Base-by-base conservation (phyloP, 2,329 filamentous ascomycete species). In the Basipetospora chlamydospora region DNA sequence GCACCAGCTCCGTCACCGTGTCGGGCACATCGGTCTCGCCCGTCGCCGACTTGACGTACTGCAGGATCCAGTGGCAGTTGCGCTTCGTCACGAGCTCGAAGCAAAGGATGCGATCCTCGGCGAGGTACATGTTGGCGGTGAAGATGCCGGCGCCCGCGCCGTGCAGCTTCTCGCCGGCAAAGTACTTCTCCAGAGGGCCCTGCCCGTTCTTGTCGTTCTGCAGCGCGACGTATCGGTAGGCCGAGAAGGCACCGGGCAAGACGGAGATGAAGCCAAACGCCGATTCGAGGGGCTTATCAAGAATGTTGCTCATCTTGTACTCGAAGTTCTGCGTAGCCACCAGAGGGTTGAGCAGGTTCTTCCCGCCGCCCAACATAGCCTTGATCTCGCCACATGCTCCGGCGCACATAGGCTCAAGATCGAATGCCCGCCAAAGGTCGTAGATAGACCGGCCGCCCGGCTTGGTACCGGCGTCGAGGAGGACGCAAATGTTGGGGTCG, bases 291-390 rank as follows among this genome's bases (percentile, higher is more conserved):
- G 90, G 90, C 62, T 98, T 98, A 57, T 98, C 90, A 30, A 98
- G 70, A 52, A 98, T 98, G 52, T 98, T 98, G 57, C 85, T 94
- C 81, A 98, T 94, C 70, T 98, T 98, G 70, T 98, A 98, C 63
- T 98, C 90, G 49, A 98, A 98, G 53, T 98, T 98, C 51, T 98
- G 90, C 1, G 87, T 87, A 2, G 90, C 90, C 16, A 98, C 83
- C 4, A 98, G 70, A 1, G 90, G 90, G 51, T 96, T 98, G 46
- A 95, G 56, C 25, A 98, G 70, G 49, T 92, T 86, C 58, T 82
- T 88, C 44, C 88, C 87, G 40, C 71, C 76, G 18, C 79, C 80
- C 61, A 96, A 67, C 87, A 96, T 95, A 45, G 88, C 88, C 60
- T 98, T 96, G 66, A 98, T 98, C 58, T 98, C 90, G 59, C 90